Evolutionary conservation across 2,329 filamentous ascomycete genomes (phyloP), one percentile per base, ranked within the genome.

Genomic region (Colletotrichum eleusines): DNA sequence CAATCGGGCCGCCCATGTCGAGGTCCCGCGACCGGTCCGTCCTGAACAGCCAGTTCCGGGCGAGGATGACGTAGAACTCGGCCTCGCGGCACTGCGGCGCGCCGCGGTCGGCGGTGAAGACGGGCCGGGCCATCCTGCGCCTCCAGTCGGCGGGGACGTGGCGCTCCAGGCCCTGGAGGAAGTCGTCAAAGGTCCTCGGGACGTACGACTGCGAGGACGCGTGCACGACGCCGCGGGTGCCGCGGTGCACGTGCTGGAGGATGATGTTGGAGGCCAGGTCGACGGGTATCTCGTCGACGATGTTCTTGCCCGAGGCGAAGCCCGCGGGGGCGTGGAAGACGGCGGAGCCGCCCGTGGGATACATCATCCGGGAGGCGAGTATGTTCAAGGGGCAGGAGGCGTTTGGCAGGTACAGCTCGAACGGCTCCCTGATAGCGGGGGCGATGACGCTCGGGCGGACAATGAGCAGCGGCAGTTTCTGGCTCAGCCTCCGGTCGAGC

Each of bases 271-370:
- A 35, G 1, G n/a, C 51, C 7, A 54, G 51, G 31, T 54, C 51
- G 26, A 54, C 51, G 20, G 51, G 51, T 2, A 54, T 35, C 51
- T 54, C 51, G 20, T 54, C 51, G 31, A 35, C 51, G 4, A 23
- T 35, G 18, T 54, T 54, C 20, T 35, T 8, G 18, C 51, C 51
- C 9, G 51, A 14, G 18, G 26, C 1, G 31, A 23, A 54, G 0
- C 51, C 51, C 31, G 5, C 31, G 9, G 51, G 28, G 51, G 51
- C 51, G 31, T 54, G 51, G 51, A 54, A 54, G 31, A 54, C 28
- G 8, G 51, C 51, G 9, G 51, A 14, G 16, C 31, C 51, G 18
- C 51, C 51, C 1, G 31, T 35, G 9, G 51, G 51, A 3, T 54
- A 35, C 51, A 54, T 54, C 51, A 54, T 54, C 7, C 31, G 51